These are phyloP conservation scores for Erodium trifolium DNA, from an alignment of 441 rosid species.

Conservation along the genomic window DNA sequence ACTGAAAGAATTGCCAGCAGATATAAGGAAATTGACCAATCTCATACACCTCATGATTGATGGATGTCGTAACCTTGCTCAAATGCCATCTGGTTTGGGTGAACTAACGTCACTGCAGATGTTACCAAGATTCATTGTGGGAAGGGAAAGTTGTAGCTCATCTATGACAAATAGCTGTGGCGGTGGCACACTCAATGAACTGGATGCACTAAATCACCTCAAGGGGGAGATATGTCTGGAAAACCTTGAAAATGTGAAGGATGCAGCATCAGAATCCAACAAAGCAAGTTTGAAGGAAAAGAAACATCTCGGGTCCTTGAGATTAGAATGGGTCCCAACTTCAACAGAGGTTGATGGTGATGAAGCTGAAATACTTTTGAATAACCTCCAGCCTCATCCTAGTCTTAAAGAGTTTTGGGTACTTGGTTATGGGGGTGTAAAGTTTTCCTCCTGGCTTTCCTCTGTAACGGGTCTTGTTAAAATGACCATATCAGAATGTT, in stretches of 20 bases:
- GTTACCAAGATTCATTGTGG: constrained; percentile 13
- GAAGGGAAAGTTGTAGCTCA: not conserved
- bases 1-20: constrained; percentile 17
- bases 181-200: constrained; percentile 13
- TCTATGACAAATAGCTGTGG: not conserved
- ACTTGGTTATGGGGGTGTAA: not conserved
- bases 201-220: constrained; percentile 19
- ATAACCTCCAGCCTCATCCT: constrained; percentile 16
- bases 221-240: constrained; percentile 15
- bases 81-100: constrained; percentile 25
- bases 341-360: not conserved
- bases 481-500: not conserved
- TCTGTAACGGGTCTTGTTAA: constrained; percentile 11
- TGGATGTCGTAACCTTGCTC: constrained; percentile 1
- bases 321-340: constrained; percentile 11
- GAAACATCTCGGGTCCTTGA: constrained; percentile 11
- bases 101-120: constrained; percentile 15
- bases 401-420: constrained; percentile 11
- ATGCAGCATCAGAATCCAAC: not conserved
- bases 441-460: constrained; percentile 20
- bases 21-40: constrained; percentile 13
- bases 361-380: constrained; percentile 10
- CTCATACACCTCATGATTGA: constrained; percentile 17
- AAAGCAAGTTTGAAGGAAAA: constrained; percentile 18
- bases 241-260: not conserved